phyloP scores from a whole-genome alignment of 2,329 filamentous ascomycete genomes.

The Penicillium vulpinum region DNA sequence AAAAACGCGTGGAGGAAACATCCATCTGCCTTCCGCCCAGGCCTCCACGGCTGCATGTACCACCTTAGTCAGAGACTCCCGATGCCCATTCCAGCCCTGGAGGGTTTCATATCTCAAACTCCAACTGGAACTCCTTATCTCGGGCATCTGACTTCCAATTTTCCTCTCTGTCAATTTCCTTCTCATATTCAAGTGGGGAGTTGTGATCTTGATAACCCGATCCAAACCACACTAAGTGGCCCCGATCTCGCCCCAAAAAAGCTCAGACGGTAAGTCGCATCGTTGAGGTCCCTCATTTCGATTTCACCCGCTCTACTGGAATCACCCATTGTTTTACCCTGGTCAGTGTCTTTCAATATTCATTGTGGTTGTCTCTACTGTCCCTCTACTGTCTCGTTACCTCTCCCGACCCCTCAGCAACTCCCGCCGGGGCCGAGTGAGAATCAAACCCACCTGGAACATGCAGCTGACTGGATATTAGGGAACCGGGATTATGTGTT shows the following conservation, averaged over 20 bases:
- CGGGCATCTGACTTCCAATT: background rate
- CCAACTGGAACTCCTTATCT: background rate
- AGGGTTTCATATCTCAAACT: background rate
- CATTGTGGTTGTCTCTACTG: background rate
- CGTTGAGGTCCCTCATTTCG: conserved; percentile 13
- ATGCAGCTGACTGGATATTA: conserved; percentile 9
- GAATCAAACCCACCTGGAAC: background rate
- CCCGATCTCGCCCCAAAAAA: conserved; percentile 24
- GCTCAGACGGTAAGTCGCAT: conserved; percentile 15
- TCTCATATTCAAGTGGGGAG: conserved; percentile 1
- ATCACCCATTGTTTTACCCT: conserved; percentile 4
- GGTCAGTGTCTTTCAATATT: background rate
- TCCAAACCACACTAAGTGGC: conserved; percentile 20
- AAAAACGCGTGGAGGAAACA: conserved; percentile 7
- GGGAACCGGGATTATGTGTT: conserved; percentile 20
- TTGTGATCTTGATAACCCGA: conserved; percentile 16
- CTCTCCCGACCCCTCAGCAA: conserved; percentile 3
- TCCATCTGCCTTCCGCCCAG: too few species aligned
- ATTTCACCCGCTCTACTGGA: conserved; percentile 11
- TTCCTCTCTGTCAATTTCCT: background rate
- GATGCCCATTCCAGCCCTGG: background rate
- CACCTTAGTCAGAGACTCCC: conserved; percentile 9
- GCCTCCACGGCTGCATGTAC: background rate
- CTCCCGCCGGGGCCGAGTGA: background rate
- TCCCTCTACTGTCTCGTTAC: background rate